Evolutionary conservation across 2,329 filamentous ascomycete species (phyloP).

Genomic region (Penicillium aurantiogriseum): DNA sequence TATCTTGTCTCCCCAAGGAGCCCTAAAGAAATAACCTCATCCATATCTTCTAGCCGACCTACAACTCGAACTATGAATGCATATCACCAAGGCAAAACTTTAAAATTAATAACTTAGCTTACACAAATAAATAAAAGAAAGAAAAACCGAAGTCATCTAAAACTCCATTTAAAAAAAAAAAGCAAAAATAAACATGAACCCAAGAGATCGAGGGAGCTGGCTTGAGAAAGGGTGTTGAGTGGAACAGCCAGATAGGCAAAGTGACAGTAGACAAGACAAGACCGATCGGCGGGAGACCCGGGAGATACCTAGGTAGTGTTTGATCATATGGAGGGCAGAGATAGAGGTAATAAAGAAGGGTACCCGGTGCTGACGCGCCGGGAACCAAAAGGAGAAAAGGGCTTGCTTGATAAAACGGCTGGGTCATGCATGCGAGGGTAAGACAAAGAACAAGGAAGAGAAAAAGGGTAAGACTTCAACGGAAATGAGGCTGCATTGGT

Average conservation of each 20-base stretch:
- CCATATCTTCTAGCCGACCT: background rate
- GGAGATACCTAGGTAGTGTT: background rate
- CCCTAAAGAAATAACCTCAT: too few relatives aligned
- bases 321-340: background rate
- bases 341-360: conserved; percentile 4
- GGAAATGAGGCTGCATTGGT: conserved; percentile 9
- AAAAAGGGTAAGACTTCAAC: conserved; percentile 1
- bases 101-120: conserved; percentile 4
- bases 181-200: background rate
- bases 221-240: conserved; percentile 3
- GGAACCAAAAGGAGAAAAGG: conserved; percentile 5
- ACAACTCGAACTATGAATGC: background rate
- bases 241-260: conserved; percentile 9
- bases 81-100: background rate
- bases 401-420: conserved; percentile 21
- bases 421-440: conserved; percentile 19
- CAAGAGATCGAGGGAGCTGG: background rate
- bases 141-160: conserved; percentile 1
- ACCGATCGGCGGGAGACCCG: background rate
- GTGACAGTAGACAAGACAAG: background rate
- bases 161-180: conserved; percentile 9
- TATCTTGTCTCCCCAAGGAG: background rate
- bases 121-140: conserved; percentile 5
- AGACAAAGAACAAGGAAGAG: conserved; percentile 11
- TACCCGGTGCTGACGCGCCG: conserved; percentile 7